Evolutionary conservation across 2,329 filamentous ascomycete genomes (phyloP), one percentile per base, ranked within the genome.

Genomic region (Penicillium thymicola): DNA sequence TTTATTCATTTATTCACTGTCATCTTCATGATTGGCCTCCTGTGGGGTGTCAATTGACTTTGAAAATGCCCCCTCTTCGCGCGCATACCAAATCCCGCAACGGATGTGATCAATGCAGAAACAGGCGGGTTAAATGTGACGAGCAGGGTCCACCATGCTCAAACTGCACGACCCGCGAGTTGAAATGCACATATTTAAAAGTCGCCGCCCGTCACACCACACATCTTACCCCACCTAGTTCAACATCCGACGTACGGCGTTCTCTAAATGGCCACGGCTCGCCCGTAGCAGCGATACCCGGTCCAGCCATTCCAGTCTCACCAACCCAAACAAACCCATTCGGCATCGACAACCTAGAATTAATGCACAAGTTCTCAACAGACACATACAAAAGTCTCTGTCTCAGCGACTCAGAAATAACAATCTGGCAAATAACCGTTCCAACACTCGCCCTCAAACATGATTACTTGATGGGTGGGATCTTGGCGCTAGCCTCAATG

Each of bases 341-440:
- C 34, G 41, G 42, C 30, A 57, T 68, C 21, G 64, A 64, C 10
- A 77, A 81, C 49, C 71, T 82, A 3, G 78, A 80, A 59, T 62
- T 82, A 42, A 79, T 81, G 76, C 78, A 81, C 56, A 75, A 76
- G 36, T 82, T 78, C 72, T 72, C 77, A 0, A 78, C 75, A 0
- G 70, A 68, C 11, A 80, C 78, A 0, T 81, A 74, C 63, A 66
- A 70, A 23, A 74, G 72, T 38, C 71, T 79, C 23, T 71, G 62
- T 41, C 58, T 63, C 8, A 63, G 64, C 25, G 59, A 62, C 6
- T 61, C 62, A 3, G 65, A 70, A 14, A 61, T 61, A 25, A 51
- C 60, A 18, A 64, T 67, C 1, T 76, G 73, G 72, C 69, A 72
- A 54, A 66, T 67, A 25, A 55, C 64, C 5, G 59, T 75, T 7